Evolutionary conservation across 345 rosid genomes (phyloP), one percentile per base, ranked within the genome.

Genomic region (Aquilaria malaccensis): DNA sequence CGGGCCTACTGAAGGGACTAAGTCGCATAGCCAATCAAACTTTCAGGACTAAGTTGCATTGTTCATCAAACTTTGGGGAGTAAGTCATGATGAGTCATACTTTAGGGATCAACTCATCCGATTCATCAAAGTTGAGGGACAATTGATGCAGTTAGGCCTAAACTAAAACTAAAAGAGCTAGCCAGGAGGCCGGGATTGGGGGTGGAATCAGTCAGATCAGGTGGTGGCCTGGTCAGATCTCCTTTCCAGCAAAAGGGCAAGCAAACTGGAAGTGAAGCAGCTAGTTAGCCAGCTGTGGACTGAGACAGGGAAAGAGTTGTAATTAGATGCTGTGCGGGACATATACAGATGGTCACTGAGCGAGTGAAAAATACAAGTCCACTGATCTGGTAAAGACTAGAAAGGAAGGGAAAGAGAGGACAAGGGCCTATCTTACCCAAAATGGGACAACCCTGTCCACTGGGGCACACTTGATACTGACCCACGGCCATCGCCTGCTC

Each of bases 401-500:
- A 30, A 6, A 29, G 12, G 10, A 22, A 61, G 15, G 45, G 12
- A 53, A 22, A 9, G 45, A 32, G 6, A 12, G 37, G 59, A 29
- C 52, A 58, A 2, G 58, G 33, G 52, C 32, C 72, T 77, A 69
- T 65, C 67, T 54, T 52, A 71, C 65, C 32, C 58, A 62, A 72
- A 68, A 58, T 59, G 67, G 76, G 83, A 77, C 86, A 77, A 72
- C 60, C 10, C 56, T 66, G 50, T 57, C 76, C 70, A 76, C 9
- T 56, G 54, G 9, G 50, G 62, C 55, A 54, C 50, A 30, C 30
- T 30, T 57, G 80, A 73, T 66, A 30, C 70, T 70, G 80, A 70
- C 80, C 62, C 66, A 10, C 33, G 67, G 33, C 22, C 22, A 22
- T 22, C 22, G 22, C 22, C 22, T 22, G 22, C 22, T 22, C 22